These are phyloP conservation scores for Senna siamea DNA, from an alignment of 306 rosid genomes.

Conservation along the genomic window DNA sequence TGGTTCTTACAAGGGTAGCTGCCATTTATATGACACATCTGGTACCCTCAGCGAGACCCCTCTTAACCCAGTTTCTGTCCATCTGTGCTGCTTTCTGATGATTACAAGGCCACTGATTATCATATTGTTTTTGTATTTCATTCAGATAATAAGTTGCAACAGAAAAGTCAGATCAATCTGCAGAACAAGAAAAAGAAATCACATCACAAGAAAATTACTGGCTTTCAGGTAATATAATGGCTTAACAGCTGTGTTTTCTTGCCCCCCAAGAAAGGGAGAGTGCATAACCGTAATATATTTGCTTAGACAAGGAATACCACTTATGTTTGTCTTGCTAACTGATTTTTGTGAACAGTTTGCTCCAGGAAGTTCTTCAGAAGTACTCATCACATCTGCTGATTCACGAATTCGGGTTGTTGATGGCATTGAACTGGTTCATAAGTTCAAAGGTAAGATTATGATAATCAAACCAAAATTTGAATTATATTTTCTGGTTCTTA, in stretches of 20 bases:
- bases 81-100: neutral
- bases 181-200: conserved; percentile 85
- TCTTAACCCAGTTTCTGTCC: neutral
- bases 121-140: conserved; percentile 18
- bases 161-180: conserved; percentile 68
- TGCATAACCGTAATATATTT: conserved; percentile 8
- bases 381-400: conserved; percentile 82
- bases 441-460: conserved; percentile 69
- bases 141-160: conserved; percentile 81
- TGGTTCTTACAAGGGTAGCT: conserved; percentile 87
- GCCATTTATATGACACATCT: conserved; percentile 72
- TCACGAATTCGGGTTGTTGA: conserved; percentile 86
- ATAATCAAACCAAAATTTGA: neutral
- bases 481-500: too few relatives aligned
- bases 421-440: conserved; percentile 71
- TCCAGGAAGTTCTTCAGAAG: conserved; percentile 92
- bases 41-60: conserved; percentile 49
- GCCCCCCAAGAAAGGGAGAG: neutral
- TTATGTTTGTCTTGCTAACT: conserved; percentile 23
- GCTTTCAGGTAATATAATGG: conserved; percentile 76
- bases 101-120: conserved; percentile 25
- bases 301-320: neutral
- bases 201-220: conserved; percentile 83
- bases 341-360: conserved; percentile 71
- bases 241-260: conserved; percentile 18